These are phyloP conservation scores for Thelephora terrestris DNA, from an alignment of 1,284 basidiomycete genomes.

Conservation along the genomic window DNA sequence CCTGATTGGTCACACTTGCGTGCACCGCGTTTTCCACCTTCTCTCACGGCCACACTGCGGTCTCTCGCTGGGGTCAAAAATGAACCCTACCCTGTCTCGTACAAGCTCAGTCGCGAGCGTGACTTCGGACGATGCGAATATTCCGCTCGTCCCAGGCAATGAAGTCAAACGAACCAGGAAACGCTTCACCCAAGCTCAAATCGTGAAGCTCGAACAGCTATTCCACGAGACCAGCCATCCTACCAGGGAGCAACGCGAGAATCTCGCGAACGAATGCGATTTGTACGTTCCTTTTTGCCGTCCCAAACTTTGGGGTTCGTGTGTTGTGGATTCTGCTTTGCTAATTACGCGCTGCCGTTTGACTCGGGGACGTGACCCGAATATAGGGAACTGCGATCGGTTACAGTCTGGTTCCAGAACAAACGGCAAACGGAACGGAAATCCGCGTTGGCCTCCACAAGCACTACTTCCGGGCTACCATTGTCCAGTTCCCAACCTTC, in stretches of 20 bases:
- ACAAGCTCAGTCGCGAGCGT: not conserved
- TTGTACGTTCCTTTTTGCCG: conserved; percentile 40
- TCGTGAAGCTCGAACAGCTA: conserved; percentile 61
- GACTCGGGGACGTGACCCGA: not conserved
- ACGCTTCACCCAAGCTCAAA: conserved; percentile 56
- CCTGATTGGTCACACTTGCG: too few relatives aligned
- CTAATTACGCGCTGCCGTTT: conserved; percentile 4
- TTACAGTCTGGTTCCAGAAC: conserved; percentile 78
- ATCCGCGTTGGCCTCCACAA: conserved; percentile 34
- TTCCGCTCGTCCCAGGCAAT: not conserved
- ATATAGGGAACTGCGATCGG: conserved; percentile 61
- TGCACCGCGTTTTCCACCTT: too few relatives aligned
- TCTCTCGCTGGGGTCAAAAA: not conserved
- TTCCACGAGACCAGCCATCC: conserved; percentile 63
- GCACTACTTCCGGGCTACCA: conserved; percentile 12
- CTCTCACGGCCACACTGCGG: too few relatives aligned
- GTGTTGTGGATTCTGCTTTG: not conserved
- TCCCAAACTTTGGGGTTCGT: not conserved
- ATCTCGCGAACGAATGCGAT: conserved; percentile 43
- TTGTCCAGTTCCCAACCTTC: conserved; percentile 21
- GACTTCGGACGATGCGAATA: not conserved
- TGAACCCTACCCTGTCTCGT: not conserved
- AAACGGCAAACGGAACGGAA: conserved; percentile 69
- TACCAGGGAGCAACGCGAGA: conserved; percentile 58
- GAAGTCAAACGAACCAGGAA: conserved; percentile 45